Base-by-base conservation (phyloP, 768 basidiomycete genomes). In the Boletus pseudo-olivaceus region DNA sequence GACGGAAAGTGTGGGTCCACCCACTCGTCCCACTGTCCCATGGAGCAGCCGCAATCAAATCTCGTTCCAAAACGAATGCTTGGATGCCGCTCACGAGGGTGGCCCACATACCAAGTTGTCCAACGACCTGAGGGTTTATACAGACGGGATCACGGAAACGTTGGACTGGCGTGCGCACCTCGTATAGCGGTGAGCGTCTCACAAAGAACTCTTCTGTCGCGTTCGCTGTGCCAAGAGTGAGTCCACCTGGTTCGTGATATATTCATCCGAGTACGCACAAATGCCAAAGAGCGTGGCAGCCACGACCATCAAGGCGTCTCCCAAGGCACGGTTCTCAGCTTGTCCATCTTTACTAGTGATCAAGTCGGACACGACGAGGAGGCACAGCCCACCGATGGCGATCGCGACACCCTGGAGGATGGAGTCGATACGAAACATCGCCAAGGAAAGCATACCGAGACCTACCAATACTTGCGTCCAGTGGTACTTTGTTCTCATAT, bases 151-250 rank as follows among this genome's bases (percentile, higher is more conserved):
- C n/a, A 47, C 19, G 11, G 34, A 27, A n/a, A 44, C 35, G 20
- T 39, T 2, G n/a, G 38, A 40, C n/a, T 5, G 12, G 43, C 4
- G 42, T 20, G 43, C 61, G 4, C 35, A 78, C 84, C 73, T 93
- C 92, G 62, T 91, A 93, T 33, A 94, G 74, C 3, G 91, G 92
- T 9, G 83, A 78, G 52, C 76, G 82, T 53, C 91, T 82, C 37
- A 93, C 92, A 58, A 93, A 83, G 68, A 88, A 89, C 62, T 93
- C 92, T 67, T 94, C 92, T 0, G 89, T 90, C 8, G 92, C 87
- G 57, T 93, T 93, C 17, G 87, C 90, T 92, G 61, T 39, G 26
- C 6, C 37, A 51, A 12, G 38, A n/a, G 54, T 52, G 61, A 61
- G 46, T 45, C 35, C 12, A 9, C 19, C 10, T 17, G 12, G 7